Evolutionary conservation across 768 basidiomycete species (phyloP), one percentile per base, ranked within the genome.

Genomic region (Kwoniella dendrophila): DNA sequence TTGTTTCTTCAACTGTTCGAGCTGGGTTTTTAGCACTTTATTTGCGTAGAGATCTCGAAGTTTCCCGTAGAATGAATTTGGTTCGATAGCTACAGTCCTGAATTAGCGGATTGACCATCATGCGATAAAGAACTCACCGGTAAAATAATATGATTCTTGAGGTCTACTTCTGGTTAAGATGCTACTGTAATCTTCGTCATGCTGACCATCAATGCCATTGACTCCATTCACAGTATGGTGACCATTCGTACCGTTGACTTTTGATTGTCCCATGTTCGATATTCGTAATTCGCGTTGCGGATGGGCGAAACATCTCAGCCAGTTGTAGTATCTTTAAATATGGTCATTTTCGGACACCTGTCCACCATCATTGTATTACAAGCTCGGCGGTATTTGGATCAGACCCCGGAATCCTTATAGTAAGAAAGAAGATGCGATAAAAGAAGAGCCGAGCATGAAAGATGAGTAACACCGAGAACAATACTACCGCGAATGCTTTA

Each of bases 1-100:
- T 49, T 66, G 64, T 48, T 71, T 66, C 45, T 64, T 66, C 29
- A 71, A 27, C 44, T 69, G 70, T 29, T 66, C 64, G 16, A 71
- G 56, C 49, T 71, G 70, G n/a, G 70, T 71, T 51, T 69, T 56
- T 48, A 72, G 68, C 2, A 72, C 71, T 20, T 57, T 47, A 5
- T 61, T 32, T 2, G 66, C 56, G 49, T 69, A 72, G 0, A 69
- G 48, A 11, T 38, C 32, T 5, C 71, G 49, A 30, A 72, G 52
- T 41, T 69, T 67, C 7, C 71, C 71, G 45, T 60, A 69, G 58
- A 72, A 72, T 1, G 68, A 70, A 0, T 49, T 27, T 0, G 61
- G 59, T 2, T 66, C 56, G 59, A 71, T 58, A n/a, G 45, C 67
- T 64, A 27, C 11, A 14, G 24, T 48, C 2, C 12, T 3, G 11